A percentile compares a stretch with the other conserved stretches of the same genome.
These are phyloP conservation scores for Alternaria postmessia DNA, from an alignment of 2,329 filamentous ascomycete species.

Conservation along the genomic window DNA sequence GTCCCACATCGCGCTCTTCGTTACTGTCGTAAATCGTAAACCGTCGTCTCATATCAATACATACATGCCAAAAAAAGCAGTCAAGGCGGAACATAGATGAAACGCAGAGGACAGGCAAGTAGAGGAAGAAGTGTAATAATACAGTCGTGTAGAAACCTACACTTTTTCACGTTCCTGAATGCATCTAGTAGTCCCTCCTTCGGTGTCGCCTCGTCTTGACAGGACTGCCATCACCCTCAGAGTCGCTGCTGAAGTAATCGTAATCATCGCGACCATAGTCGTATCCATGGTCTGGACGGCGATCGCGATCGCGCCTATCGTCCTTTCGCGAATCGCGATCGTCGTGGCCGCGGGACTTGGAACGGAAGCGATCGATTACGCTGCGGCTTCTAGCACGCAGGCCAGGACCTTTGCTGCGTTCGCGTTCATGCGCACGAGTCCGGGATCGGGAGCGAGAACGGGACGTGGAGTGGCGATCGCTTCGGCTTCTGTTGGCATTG, in stretches of 20 bases:
- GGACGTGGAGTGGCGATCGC: slow-evolving; percentile 26
- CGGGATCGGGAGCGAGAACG: slow-evolving; percentile 31
- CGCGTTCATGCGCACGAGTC: slow-evolving; percentile 23
- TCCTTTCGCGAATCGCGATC: slow-evolving; percentile 19
- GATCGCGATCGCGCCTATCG: slow-evolving; percentile 19
- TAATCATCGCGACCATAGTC: slow-evolving; percentile 26
- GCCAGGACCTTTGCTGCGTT: slow-evolving; percentile 20
- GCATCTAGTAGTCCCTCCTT: slow-evolving; percentile 21
- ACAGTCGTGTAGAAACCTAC: slow-evolving; percentile 4
- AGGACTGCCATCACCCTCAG: slow-evolving; percentile 23
- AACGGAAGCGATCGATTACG: slow-evolving; percentile 35
- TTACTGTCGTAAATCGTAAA: background rate
- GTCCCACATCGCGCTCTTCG: background rate
- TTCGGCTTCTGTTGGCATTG: slow-evolving; percentile 23
- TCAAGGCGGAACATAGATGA: background rate
- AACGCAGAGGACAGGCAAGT: background rate
- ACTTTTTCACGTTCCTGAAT: background rate
- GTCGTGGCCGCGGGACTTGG: slow-evolving; percentile 32
- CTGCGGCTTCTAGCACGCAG: slow-evolving; percentile 39
- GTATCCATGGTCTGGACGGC: slow-evolving; percentile 29
- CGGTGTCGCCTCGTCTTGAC: slow-evolving; percentile 23
- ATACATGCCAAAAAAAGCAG: background rate
- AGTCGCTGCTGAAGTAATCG: slow-evolving; percentile 26
- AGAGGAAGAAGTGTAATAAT: slow-evolving; percentile 8
- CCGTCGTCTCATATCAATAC: background rate